Percentiles rank a stretch among this genome's conserved stretches.
Evolutionary conservation across 768 basidiomycete genomes (phyloP).

Genomic region (Kwoniella dendrophila): DNA sequence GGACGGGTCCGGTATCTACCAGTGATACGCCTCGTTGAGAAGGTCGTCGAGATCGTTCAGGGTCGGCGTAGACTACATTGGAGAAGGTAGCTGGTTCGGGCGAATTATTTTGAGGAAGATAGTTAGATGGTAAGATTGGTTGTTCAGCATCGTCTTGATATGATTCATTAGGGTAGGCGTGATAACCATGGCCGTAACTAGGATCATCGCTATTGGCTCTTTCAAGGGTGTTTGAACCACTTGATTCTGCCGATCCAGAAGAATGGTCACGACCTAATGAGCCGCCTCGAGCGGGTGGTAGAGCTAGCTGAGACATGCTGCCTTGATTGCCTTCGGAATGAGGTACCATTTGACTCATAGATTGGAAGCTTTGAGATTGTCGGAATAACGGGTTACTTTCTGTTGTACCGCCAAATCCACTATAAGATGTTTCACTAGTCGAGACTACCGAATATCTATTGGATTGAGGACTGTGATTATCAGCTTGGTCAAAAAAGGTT

Average conservation of each 20-base stretch:
- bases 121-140: constrained; percentile 42
- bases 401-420: constrained; percentile 37
- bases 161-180: constrained; percentile 27
- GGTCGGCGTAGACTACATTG: constrained; percentile 56
- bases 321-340: constrained; percentile 62
- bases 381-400: constrained; percentile 48
- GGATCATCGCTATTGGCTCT: constrained; percentile 37
- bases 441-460: constrained; percentile 76
- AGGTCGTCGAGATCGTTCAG: constrained; percentile 50
- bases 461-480: constrained; percentile 44
- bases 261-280: constrained; percentile 56
- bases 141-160: constrained; percentile 41
- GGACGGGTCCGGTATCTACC: constrained; percentile 80
- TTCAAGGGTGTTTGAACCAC: constrained; percentile 29
- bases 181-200: constrained; percentile 22
- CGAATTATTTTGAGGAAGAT: constrained; percentile 50
- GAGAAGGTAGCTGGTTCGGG: constrained; percentile 46
- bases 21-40: constrained; percentile 76
- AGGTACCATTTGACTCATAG: constrained; percentile 43
- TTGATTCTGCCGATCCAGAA: constrained; percentile 51
- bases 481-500: not conserved
- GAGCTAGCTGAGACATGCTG: constrained; percentile 60
- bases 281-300: constrained; percentile 39
- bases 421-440: constrained; percentile 68
- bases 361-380: constrained; percentile 43